These are phyloP conservation scores for Lonicera japonica DNA, from an alignment of 129 eudicot species.

Conservation along the genomic window DNA sequence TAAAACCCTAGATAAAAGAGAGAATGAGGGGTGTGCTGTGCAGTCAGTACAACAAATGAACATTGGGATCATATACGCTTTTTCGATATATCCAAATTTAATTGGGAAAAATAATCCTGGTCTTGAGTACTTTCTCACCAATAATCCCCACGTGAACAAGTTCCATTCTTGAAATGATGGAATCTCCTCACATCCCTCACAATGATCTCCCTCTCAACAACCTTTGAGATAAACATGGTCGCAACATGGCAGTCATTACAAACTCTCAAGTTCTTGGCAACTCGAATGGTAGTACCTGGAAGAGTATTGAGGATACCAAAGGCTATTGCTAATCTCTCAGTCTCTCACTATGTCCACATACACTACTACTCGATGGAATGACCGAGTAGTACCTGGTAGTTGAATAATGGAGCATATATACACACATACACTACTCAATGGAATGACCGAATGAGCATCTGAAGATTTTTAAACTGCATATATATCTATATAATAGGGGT, in stretches of 20 bases:
- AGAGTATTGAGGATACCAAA: slow-evolving; percentile 70
- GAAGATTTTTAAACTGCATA: too few species aligned
- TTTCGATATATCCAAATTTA: neutral
- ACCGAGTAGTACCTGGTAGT: too few species aligned
- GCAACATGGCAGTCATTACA: slow-evolving; percentile 79
- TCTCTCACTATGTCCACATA: slow-evolving; percentile 82
- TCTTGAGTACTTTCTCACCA: slow-evolving; percentile 24
- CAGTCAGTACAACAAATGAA: neutral
- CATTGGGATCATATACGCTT: neutral
- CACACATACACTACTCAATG: too few species aligned
- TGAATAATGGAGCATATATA: too few species aligned
- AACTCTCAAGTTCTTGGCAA: slow-evolving; percentile 74
- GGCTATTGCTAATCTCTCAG: slow-evolving; percentile 75
- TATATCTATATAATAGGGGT: too few species aligned
- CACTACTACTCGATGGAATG: too few species aligned
- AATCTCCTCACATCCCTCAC: slow-evolving; percentile 43
- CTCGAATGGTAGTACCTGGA: slow-evolving; percentile 62
- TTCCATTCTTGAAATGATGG: slow-evolving; percentile 44
- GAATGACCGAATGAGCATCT: too few species aligned
- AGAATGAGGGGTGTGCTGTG: too few species aligned
- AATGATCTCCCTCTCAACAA: slow-evolving; percentile 38
- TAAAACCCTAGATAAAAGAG: slow-evolving; percentile 1
- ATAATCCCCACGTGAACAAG: slow-evolving; percentile 46
- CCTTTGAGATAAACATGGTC: slow-evolving; percentile 36
- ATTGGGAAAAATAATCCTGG: neutral